Base-by-base conservation (phyloP, 2,329 filamentous ascomycete genomes). In the Ophiosphaerella narmari region DNA sequence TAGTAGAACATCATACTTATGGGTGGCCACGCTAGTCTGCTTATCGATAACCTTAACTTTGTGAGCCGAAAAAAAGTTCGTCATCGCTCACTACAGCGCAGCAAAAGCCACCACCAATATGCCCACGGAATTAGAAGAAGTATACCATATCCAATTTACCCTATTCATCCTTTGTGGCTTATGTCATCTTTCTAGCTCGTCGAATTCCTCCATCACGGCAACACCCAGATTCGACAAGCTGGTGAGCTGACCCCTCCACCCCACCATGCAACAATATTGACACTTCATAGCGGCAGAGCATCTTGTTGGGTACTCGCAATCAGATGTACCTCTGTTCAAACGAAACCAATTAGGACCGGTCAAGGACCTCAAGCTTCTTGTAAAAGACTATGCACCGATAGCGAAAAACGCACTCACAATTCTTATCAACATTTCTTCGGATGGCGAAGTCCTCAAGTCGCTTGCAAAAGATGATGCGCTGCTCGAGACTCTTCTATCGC, bases 391-490 rank as follows among this genome's bases (percentile, higher is more conserved):
- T 68, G 81, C 85, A 86, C 85, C 88, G 72, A 96, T 97, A 54
- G 89, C 93, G n/a, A 90, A 94, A 71, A 89, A 96, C 84, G 92
- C 89, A 33, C 77, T 97, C 60, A 95, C 86, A 12, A 93, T 97
- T 61, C 86, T 99, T 54, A 84, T 97, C 65, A 97, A 96, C 71
- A 78, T 94, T 13, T 88, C 89, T 1, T 85, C 85, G 13, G 92
- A 97, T 63, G 77, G 78, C 11, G 89, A 92, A 45, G 80, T 97
- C 3, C 77, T 96, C 35, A 82, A 89, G 35, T 79, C 77, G 44
- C 77, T 97, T 18, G 87, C 86, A 0, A 84, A 82, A 14, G 93
- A 99, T 68, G 87, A 96, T 48, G 84, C 81, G 21, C 96, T 97
- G 59, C 72, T 97, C 8, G 86, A 91, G 52, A 80, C 84, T 2